Evolutionary conservation across 306 rosid species (phyloP).

Genomic region (Castanea mollissima): DNA sequence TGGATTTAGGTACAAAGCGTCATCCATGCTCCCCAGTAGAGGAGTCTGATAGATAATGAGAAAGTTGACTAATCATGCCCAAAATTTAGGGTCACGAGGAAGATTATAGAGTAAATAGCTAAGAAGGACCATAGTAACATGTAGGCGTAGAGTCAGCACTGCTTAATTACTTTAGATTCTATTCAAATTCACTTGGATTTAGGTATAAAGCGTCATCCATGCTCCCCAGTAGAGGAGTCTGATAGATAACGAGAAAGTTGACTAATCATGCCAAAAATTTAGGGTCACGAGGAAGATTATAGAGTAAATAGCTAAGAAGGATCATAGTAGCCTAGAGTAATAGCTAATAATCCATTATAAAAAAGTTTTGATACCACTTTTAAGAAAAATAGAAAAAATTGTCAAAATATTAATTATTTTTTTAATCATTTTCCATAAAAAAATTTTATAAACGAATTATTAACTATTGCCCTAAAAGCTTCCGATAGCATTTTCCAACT

Average conservation of each 20-base stretch:
- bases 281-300: constrained; percentile 37
- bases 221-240: constrained; percentile 27
- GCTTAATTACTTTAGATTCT: constrained; percentile 73
- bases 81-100: constrained; percentile 46
- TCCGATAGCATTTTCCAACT: too few relatives aligned
- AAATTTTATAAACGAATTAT: too few relatives aligned
- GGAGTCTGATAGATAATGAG: constrained; percentile 41
- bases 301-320: too few relatives aligned
- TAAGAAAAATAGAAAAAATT: too few relatives aligned
- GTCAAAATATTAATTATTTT: too few relatives aligned
- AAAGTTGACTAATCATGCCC: constrained; percentile 42
- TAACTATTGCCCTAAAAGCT: too few relatives aligned
- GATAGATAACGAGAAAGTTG: constrained; percentile 54
- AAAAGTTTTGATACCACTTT: too few relatives aligned
- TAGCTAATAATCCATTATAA: too few relatives aligned
- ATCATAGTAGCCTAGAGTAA: too few relatives aligned
- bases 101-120: background rate
- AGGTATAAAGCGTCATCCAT: constrained; percentile 58
- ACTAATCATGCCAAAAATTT: constrained; percentile 42
- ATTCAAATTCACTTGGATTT: constrained; percentile 71
- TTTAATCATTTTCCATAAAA: too few relatives aligned
- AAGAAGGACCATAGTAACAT: too few relatives aligned
- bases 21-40: constrained; percentile 49
- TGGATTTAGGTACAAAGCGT: constrained; percentile 51
- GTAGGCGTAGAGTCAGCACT: constrained; percentile 30